Conservation (phyloP, 148 eudicot genomes). For the Suaeda aralocaspica region DNA sequence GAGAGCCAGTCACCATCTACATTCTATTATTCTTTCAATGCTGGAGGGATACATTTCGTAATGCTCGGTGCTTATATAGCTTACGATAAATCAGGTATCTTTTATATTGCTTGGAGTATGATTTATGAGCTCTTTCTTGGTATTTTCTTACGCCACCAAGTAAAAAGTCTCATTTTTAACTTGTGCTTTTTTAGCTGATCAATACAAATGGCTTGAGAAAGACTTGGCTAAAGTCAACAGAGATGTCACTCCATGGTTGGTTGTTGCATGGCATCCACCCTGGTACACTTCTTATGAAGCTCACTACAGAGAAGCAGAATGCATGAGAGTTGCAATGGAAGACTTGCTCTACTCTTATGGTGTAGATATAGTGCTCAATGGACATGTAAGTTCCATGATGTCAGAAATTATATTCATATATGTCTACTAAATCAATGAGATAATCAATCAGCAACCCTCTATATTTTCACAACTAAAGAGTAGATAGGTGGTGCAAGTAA, state of each 20-base stretch:
- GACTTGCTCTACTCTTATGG: slow-evolving; percentile 65
- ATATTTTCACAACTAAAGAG: neutral
- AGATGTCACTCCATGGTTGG: slow-evolving; percentile 81
- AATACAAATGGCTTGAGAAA: slow-evolving; percentile 89
- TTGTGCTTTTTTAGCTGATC: slow-evolving; percentile 48
- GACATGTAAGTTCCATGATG: slow-evolving; percentile 67
- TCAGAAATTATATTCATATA: neutral
- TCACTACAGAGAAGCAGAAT: slow-evolving; percentile 91
- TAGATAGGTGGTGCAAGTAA: neutral
- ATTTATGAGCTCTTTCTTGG: neutral
- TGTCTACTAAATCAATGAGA: neutral
- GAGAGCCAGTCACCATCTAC: slow-evolving; percentile 81
- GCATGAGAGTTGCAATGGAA: slow-evolving; percentile 97
- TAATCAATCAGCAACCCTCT: neutral
- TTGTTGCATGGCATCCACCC: slow-evolving; percentile 91
- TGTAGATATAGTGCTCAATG: slow-evolving; percentile 81
- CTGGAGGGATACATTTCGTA: slow-evolving; percentile 92
- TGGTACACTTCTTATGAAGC: slow-evolving; percentile 86
- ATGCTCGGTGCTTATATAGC: slow-evolving; percentile 88
- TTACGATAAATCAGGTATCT: slow-evolving; percentile 72
- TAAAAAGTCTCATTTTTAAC: neutral
- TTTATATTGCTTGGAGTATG: too few species aligned
- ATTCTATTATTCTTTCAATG: slow-evolving; percentile 89
- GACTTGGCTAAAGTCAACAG: slow-evolving; percentile 82
- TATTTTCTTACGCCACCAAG: neutral